Conservation (phyloP, 306 rosid species). For the Casuarina cunninghamiana region DNA sequence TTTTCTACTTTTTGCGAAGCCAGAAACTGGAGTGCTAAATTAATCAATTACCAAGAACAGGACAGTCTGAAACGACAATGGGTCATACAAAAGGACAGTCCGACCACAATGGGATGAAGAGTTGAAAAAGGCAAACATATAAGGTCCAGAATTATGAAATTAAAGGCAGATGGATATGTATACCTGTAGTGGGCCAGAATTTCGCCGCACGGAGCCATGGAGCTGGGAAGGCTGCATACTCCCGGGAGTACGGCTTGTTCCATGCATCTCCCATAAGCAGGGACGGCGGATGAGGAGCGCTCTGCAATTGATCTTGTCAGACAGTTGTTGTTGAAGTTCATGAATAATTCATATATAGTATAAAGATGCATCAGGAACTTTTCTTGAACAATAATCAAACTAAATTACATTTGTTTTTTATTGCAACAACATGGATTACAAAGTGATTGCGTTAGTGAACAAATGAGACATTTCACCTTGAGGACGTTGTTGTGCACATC, state of each 20-base stretch:
- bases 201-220: constrained; percentile 82
- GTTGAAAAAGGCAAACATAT: not conserved
- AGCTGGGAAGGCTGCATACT: constrained; percentile 96
- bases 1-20: no score
- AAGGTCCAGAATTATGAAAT: not conserved
- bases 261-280: constrained; percentile 95
- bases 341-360: not conserved
- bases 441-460: not conserved
- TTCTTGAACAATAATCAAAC: not conserved
- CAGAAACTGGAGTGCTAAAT: no score
- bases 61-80: not conserved
- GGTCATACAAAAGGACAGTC: not conserved
- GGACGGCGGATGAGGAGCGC: constrained; percentile 99
- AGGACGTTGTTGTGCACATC: constrained; percentile 85
- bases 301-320: constrained; percentile 44
- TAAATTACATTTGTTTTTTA: not conserved
- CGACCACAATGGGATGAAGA: not conserved
- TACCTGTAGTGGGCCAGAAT: constrained; percentile 98
- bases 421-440: constrained; percentile 8
- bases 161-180: constrained; percentile 3
- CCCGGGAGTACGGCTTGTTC: constrained; percentile 95
- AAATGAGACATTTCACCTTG: constrained; percentile 52
- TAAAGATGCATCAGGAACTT: not conserved
- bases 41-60: not conserved
- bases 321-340: constrained; percentile 12